These are phyloP conservation scores for Alternaria dauci DNA, from an alignment of 2,329 filamentous ascomycete genomes.

Conservation along the genomic window DNA sequence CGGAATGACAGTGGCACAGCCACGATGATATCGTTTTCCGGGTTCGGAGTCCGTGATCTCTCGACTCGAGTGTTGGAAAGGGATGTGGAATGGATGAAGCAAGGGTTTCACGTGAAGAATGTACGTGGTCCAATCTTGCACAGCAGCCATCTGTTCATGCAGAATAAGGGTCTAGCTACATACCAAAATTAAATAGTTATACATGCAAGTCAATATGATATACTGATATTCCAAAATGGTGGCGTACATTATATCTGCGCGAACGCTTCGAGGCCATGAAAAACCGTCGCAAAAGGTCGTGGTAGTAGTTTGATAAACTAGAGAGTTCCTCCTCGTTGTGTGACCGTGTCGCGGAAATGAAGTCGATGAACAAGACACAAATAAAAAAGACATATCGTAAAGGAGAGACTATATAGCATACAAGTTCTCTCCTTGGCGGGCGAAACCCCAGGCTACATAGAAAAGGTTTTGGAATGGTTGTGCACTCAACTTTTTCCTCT, in stretches of 20 bases:
- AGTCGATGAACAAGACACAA: constrained; percentile 1
- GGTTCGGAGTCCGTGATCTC: not conserved
- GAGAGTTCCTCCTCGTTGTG: constrained; percentile 3
- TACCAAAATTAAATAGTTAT: not conserved
- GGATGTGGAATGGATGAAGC: not conserved
- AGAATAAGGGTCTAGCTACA: not conserved
- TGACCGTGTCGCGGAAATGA: not conserved
- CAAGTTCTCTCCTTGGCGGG: constrained; percentile 3
- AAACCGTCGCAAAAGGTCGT: constrained; percentile 3
- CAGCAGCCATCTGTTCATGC: not conserved
- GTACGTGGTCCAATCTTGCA: not conserved
- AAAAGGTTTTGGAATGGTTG: not conserved
- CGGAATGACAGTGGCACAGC: not conserved
- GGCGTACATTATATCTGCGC: constrained; percentile 5
- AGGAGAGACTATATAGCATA: constrained; percentile 14
- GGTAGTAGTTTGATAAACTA: not conserved
- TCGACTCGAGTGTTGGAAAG: not conserved
- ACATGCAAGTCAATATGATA: not conserved
- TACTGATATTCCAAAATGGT: not conserved
- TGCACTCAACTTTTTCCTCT: constrained; percentile 15
- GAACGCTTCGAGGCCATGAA: constrained; percentile 3
- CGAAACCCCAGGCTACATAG: constrained; percentile 7
- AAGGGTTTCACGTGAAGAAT: not conserved
- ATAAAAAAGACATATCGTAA: constrained; percentile 6
- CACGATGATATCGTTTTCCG: not conserved